Base-by-base conservation (phyloP, 2,329 filamentous ascomycete species). In the Madurella mycetomatis region DNA sequence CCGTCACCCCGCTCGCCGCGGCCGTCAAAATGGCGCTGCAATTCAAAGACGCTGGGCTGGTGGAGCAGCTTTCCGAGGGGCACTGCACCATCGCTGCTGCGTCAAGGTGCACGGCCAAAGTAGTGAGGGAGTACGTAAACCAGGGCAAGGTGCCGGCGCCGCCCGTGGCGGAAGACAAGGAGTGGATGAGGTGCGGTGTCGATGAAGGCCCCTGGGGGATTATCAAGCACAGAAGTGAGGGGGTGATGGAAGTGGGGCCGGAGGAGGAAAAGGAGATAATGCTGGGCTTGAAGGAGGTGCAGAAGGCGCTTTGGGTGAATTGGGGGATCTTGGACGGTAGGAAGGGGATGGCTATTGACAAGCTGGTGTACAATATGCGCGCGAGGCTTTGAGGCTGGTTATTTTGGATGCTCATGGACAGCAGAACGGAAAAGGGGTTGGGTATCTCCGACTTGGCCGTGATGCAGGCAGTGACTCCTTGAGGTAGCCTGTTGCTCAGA, bases 1-100 rank as follows among this genome's bases (percentile, higher is more conserved):
- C 82, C 1, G 81, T 85, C 16, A 85, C 82, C 0, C 81, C 82
- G 2, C 66, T 84, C 5, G 60, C 63, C 42, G 73, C 74, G 41
- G 78, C 75, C 1, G 67, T 75, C 18, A 66, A 67, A 17, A 73
- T 72, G 70, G 66, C 70, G 25, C 65, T 63, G 30, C 67, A 68
- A 55, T 74, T 74, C 54, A 60, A 65, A 7, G 63, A 64, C 42
- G 66, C 71, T 4, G 70, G 70, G 32, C 60, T 75, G 34, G 55
- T 75, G 2, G 72, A 73, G 64, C 70, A 73, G 54, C 54, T 62
- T 15, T 60, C 65, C 1, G 58, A 62, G 46, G 72, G 72, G 1
- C 72, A 75, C 52, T 72, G 69, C 58, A 67, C 69, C 3, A 17
- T 70, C 1, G 55, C 71, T 1, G 65, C 67, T n/a, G 47, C 62